Evolutionary conservation across 139 green algal genomes (phyloP), one percentile per base, ranked within the genome.

Genomic region (Tetraselmis chui): DNA sequence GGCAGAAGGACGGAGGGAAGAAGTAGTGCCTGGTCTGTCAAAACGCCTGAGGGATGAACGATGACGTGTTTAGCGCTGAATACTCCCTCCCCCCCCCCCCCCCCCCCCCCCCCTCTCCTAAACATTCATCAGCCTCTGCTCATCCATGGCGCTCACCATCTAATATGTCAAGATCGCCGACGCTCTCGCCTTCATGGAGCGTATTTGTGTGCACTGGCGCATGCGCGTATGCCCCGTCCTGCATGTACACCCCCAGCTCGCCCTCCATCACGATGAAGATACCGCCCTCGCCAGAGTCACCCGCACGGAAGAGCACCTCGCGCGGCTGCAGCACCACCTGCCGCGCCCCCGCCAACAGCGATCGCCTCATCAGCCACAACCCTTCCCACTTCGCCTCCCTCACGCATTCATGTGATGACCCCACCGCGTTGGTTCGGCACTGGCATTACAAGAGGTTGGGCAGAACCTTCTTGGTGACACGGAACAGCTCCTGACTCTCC

Each of bases 261-360:
- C 93, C 93, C 80, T 92, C 84, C 75, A 94, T 85, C 75, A 95
- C 92, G 76, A 96, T 92, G 85, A 89, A 96, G 67, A 95, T 94
- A 75, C 93, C 93, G 5, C 32, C 78, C 25, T 84, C 86, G n/a
- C 84, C 89, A 31, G 83, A 32, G 75, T 96, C 92, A 0, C 92
- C 91, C 28, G 83, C 83, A 24, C 82, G 59, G 83, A 93, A 95
- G 29, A 95, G 84, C 18, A 90, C 83, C 80, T 92, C 86, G 28
- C 90, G 83, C 24, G 92, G 89, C 27, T 74, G 26, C 11, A 96
- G 85, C 1, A 77, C 58, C 18, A 94, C 89, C 85, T 89, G 81
- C 77, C 45, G 45, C 18, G 45, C n/a, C n/a, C n/a, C n/a, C n/a
- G n/a, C n/a, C n/a, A n/a, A n/a, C n/a, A n/a, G n/a, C n/a, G n/a